These are phyloP conservation scores for Yamadazyma aaseri DNA, from an alignment of 1,139 yeast genomes.

Conservation along the genomic window DNA sequence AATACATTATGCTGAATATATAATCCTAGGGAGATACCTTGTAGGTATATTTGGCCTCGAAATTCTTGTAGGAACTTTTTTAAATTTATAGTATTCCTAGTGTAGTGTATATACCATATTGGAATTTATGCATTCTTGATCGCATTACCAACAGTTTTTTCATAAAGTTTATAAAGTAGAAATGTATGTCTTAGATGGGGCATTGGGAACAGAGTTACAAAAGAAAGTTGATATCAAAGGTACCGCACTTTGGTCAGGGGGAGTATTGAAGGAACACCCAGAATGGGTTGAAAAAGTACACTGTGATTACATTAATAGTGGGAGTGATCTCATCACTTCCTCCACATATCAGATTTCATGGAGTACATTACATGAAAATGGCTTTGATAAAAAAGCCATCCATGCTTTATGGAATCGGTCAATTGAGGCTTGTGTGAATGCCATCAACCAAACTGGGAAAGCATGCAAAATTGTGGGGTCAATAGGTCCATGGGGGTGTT, in stretches of 20 bases:
- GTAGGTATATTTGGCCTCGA: too few species aligned
- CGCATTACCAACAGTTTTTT: too few species aligned
- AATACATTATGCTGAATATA: too few species aligned
- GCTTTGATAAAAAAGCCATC: constrained; percentile 21
- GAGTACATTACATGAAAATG: constrained; percentile 21
- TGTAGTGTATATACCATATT: too few species aligned
- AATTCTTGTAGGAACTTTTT: too few species aligned
- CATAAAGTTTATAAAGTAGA: too few species aligned
- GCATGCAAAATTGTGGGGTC: constrained; percentile 37
- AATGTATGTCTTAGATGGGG: constrained; percentile 28
- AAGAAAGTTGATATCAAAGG: constrained; percentile 13
- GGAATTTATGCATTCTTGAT: neutral
- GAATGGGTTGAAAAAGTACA: constrained; percentile 50
- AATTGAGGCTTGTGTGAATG: constrained; percentile 19
- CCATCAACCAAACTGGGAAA: neutral
- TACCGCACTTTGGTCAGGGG: constrained; percentile 57
- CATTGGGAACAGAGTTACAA: constrained; percentile 32
- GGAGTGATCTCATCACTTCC: constrained; percentile 57
- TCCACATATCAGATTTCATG: constrained; percentile 63
- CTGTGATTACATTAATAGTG: constrained; percentile 46
- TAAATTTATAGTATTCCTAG: too few species aligned
- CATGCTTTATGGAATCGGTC: constrained; percentile 29
- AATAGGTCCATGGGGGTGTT: constrained; percentile 75
- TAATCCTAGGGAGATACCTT: too few species aligned
- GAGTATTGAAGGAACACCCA: constrained; percentile 49